Evolutionary conservation across 2,329 filamentous ascomycete species (phyloP).

Genomic region (Coniochaeta hoffmannii): DNA sequence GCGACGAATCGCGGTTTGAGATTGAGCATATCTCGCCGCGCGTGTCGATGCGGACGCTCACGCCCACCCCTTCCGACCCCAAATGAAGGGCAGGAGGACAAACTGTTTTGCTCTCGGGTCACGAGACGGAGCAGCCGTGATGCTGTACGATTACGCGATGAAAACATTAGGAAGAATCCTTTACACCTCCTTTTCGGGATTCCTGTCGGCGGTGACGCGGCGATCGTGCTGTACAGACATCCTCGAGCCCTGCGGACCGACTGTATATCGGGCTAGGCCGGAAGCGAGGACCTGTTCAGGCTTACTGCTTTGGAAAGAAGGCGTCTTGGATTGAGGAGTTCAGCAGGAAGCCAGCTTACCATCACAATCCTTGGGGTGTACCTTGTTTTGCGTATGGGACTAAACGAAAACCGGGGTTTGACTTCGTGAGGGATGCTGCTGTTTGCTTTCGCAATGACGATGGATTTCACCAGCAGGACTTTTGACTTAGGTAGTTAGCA

Average conservation of each 20-base stretch:
- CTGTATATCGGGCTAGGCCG: background rate
- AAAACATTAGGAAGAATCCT: background rate
- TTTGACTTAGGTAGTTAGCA: background rate
- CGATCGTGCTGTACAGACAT: background rate
- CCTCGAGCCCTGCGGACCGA: background rate
- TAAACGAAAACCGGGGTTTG: background rate
- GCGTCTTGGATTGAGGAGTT: background rate
- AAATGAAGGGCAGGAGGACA: background rate
- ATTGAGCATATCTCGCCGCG: background rate
- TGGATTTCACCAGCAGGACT: background rate
- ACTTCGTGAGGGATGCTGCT: background rate
- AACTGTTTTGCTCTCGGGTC: background rate
- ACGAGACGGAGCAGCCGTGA: background rate
- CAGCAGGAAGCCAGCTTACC: background rate
- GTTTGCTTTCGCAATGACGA: background rate
- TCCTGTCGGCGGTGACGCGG: background rate
- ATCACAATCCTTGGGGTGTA: background rate
- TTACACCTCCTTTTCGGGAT: background rate
- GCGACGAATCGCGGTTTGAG: background rate
- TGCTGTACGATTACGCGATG: background rate
- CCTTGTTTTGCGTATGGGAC: background rate
- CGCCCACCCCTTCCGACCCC: background rate
- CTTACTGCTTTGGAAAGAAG: background rate
- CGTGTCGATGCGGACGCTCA: background rate
- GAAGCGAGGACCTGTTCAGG: background rate